A percentile compares a stretch with the other conserved stretches of the same genome.
Evolutionary conservation across 805 yeast species (phyloP).

Genomic region (Teunomyces cretensis): DNA sequence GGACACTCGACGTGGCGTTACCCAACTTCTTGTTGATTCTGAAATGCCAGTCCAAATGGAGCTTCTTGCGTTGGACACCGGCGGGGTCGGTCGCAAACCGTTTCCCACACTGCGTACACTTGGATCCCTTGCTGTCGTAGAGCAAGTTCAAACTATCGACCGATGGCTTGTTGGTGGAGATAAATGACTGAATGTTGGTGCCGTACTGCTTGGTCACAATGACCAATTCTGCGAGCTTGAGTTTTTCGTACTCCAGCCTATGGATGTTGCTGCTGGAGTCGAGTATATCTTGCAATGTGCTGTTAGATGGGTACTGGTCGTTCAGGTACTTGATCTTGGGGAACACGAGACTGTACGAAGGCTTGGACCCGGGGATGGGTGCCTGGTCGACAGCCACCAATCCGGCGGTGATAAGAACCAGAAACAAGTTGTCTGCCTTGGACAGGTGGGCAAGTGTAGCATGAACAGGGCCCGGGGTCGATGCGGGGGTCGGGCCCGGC

Average conservation of each 20-base stretch:
- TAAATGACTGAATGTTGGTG: constrained; percentile 33
- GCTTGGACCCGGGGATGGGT: constrained; percentile 38
- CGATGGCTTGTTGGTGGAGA: constrained; percentile 37
- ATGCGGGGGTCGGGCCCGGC: constrained; percentile 10
- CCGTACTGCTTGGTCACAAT: constrained; percentile 20
- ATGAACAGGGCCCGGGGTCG: constrained; percentile 8
- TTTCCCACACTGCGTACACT: constrained; percentile 89
- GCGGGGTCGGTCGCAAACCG: constrained; percentile 64
- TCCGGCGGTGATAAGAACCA: constrained; percentile 35
- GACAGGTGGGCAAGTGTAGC: not conserved
- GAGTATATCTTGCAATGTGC: constrained; percentile 24
- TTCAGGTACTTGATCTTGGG: constrained; percentile 31
- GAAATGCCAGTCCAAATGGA: constrained; percentile 95
- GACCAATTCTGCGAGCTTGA: constrained; percentile 31
- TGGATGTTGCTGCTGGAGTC: constrained; percentile 15
- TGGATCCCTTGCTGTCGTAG: constrained; percentile 65
- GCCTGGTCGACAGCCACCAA: constrained; percentile 41
- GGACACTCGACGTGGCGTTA: constrained; percentile 41
- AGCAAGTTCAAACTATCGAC: constrained; percentile 35
- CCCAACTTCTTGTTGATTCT: constrained; percentile 76
- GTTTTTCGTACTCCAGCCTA: constrained; percentile 35
- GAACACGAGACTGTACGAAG: constrained; percentile 28
- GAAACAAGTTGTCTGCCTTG: constrained; percentile 31
- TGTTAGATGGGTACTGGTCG: constrained; percentile 16
- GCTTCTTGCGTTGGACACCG: constrained; percentile 53